Conservation (phyloP, 352 stramenopile species). For the Globisporangium heterothallicum region DNA sequence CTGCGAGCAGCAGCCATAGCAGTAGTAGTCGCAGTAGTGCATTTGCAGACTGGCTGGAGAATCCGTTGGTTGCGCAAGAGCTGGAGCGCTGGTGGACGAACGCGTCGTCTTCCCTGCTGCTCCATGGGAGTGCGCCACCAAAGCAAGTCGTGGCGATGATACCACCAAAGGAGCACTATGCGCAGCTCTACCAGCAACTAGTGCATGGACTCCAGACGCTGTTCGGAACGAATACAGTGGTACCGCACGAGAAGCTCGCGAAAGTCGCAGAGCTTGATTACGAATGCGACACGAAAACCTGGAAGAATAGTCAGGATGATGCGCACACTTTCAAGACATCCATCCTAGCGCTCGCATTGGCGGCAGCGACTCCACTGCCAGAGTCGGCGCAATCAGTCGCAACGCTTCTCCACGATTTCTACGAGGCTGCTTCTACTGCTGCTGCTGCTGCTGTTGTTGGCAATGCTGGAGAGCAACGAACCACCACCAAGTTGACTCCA, state of each 20-base stretch:
- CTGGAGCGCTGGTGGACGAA: slow-evolving; percentile 3
- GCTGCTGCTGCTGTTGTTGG: no score
- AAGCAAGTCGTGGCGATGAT: neutral
- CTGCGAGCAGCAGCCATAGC: neutral
- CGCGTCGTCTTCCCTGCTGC: neutral
- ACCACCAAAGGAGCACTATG: neutral
- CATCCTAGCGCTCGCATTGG: neutral
- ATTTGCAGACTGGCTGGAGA: neutral
- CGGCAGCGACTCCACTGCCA: neutral
- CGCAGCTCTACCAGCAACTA: slow-evolving; percentile 2
- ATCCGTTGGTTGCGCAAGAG: neutral
- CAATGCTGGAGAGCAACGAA: neutral
- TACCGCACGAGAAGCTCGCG: neutral
- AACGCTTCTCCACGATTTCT: neutral
- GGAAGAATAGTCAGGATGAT: no score
- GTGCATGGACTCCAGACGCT: neutral
- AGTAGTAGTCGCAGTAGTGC: neutral
- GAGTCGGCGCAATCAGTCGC: neutral
- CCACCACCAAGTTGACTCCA: neutral
- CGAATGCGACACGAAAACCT: neutral
- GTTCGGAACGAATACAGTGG: neutral
- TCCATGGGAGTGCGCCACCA: neutral
- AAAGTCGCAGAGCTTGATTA: neutral
- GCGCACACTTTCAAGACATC: slow-evolving; percentile 1
- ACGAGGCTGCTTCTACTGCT: neutral